A percentile compares a stretch with the other conserved stretches of the same genome.
These are phyloP conservation scores for Houttuynia cordata DNA, from an alignment of 164 flowering plant species.

Conservation along the genomic window DNA sequence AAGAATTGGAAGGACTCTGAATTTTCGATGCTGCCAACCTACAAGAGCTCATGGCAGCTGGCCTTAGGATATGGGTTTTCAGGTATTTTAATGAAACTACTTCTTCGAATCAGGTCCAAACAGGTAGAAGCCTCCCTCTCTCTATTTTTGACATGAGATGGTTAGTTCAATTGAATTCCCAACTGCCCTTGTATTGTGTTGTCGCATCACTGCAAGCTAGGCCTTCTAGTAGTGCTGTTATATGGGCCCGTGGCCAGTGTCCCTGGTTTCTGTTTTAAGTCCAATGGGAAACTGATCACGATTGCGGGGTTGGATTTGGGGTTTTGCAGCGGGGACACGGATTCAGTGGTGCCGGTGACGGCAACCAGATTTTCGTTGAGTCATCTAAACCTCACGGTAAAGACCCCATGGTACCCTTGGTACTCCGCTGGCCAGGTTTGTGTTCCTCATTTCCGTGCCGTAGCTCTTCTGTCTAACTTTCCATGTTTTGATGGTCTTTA, in stretches of 20 bases:
- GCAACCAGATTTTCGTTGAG: constrained; percentile 75
- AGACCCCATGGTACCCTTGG: constrained; percentile 88
- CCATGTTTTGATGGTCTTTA: background rate
- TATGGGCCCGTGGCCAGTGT: no score
- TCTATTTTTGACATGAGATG: background rate
- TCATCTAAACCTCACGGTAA: constrained; percentile 52
- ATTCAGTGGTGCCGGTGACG: constrained; percentile 88
- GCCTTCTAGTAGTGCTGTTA: no score
- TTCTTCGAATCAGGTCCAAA: no score
- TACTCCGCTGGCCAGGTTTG: constrained; percentile 53
- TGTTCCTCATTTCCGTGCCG: background rate
- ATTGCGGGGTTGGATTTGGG: background rate
- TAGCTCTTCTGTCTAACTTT: background rate
- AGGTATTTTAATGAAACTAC: no score
- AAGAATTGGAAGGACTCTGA: constrained; percentile 66
- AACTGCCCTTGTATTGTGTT: background rate
- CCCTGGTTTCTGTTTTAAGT: no score
- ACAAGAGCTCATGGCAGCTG: constrained; percentile 62
- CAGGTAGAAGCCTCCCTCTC: no score
- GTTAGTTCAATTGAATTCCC: background rate
- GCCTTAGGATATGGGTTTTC: constrained; percentile 84
- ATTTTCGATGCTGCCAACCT: constrained; percentile 50
- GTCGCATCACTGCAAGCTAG: background rate
- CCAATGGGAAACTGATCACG: no score
- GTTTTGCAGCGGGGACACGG: constrained; percentile 67